Conservation (phyloP, 2,329 filamentous ascomycete genomes). For the Aspergillus chevalieri region DNA sequence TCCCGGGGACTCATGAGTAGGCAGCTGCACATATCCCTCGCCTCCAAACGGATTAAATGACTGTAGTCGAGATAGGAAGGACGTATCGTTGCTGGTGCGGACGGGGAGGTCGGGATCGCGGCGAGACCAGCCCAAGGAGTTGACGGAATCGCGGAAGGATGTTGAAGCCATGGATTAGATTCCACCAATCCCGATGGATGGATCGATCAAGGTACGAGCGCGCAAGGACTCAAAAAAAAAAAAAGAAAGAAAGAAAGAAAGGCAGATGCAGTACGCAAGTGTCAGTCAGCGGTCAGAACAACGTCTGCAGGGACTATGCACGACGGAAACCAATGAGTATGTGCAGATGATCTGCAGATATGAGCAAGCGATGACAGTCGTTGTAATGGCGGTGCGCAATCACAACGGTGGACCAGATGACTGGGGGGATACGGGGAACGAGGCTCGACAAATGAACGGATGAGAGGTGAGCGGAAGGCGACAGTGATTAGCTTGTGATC, state of each 20-base stretch:
- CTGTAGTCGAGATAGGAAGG: constrained; percentile 72
- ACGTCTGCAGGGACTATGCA: constrained; percentile 41
- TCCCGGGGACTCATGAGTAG: constrained; percentile 73
- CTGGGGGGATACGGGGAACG: constrained; percentile 19
- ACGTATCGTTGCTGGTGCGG: constrained; percentile 55
- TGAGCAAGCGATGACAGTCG: constrained; percentile 11
- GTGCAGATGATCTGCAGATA: constrained; percentile 48
- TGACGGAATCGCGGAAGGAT: constrained; percentile 90
- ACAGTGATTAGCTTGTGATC: constrained; percentile 19
- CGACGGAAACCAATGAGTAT: constrained; percentile 30
- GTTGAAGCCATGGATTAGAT: constrained; percentile 34
- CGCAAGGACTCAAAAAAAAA: constrained; percentile 6
- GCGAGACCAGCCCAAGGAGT: constrained; percentile 89
- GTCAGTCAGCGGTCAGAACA: constrained; percentile 13
- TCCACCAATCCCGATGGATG: not conserved
- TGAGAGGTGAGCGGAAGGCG: constrained; percentile 3
- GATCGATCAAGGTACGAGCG: constrained; percentile 6
- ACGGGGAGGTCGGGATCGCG: constrained; percentile 70
- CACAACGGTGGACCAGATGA: constrained; percentile 30
- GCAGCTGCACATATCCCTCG: constrained; percentile 82
- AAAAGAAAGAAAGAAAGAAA: no score
- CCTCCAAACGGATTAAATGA: constrained; percentile 82
- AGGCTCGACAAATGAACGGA: constrained; percentile 9
- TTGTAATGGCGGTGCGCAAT: constrained; percentile 19
- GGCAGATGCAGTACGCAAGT: constrained; percentile 7